These are phyloP conservation scores for Sugiyamaella boreocaroliniensis DNA, from an alignment of 805 yeast genomes.

Conservation along the genomic window DNA sequence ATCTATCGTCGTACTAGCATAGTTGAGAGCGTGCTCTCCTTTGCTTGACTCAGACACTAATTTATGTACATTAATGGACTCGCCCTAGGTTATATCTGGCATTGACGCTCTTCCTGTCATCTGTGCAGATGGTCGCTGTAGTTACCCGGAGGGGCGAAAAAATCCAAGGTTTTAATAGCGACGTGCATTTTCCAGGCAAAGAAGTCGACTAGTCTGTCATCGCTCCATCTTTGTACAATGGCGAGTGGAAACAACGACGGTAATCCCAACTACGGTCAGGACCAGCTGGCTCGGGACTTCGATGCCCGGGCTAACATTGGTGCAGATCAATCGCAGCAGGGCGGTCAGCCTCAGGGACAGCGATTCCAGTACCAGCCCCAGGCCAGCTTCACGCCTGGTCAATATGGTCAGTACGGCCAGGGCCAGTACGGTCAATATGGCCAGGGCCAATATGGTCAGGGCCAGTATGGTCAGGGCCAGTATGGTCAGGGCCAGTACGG, in stretches of 20 bases:
- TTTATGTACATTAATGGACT: no score
- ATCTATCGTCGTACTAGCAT: neutral
- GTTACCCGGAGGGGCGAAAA: neutral
- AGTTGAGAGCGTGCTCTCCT: neutral
- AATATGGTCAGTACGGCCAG: slow-evolving; percentile 22
- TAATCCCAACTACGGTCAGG: slow-evolving; percentile 2
- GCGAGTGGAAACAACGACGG: slow-evolving; percentile 5
- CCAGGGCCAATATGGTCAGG: slow-evolving; percentile 10
- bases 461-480: slow-evolving; percentile 20
- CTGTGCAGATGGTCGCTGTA: neutral
- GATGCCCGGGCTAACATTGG: slow-evolving; percentile 22
- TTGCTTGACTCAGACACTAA: neutral
- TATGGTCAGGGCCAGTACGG: slow-evolving; percentile 26
- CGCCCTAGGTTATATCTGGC: no score
- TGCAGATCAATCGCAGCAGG: slow-evolving; percentile 28
- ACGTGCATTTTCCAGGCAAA: no score
- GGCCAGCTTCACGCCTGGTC: slow-evolving; percentile 25
- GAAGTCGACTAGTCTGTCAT: neutral
- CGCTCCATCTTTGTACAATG: neutral
- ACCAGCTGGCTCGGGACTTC: slow-evolving; percentile 14
- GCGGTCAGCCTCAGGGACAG: slow-evolving; percentile 37
- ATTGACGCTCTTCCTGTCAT: neutral
- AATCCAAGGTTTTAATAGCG: neutral
- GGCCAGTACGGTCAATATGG: slow-evolving; percentile 19
- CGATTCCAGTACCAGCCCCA: slow-evolving; percentile 35